Evolutionary conservation across 2,329 filamentous ascomycete genomes (phyloP).

Genomic region (Waltergamsia citrina): DNA sequence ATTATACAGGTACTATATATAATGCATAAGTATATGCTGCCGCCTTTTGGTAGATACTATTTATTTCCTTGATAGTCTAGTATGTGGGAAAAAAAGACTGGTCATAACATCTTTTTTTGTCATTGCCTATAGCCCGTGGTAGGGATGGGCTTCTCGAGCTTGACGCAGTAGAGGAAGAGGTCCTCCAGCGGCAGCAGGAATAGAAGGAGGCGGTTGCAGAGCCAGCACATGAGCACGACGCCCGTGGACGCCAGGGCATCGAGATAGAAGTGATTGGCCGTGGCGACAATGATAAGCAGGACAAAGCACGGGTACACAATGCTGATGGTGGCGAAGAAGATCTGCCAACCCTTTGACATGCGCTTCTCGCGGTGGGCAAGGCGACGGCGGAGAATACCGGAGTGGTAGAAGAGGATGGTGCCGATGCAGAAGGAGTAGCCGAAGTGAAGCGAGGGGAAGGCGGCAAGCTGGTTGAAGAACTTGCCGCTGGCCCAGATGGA

Average conservation of each 20-base stretch:
- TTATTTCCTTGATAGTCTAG: no score
- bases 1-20: no score
- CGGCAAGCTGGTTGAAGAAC: constrained; percentile 46
- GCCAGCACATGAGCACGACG: constrained; percentile 52
- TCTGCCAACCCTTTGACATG: no score
- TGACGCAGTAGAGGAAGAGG: constrained; percentile 49
- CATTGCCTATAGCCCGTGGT: constrained; percentile 26
- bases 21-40: no score
- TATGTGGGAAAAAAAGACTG: no score
- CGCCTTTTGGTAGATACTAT: no score
- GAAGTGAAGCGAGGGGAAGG: constrained; percentile 49
- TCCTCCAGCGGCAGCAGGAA: constrained; percentile 56
- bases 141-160: constrained; percentile 53
- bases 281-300: constrained; percentile 47
- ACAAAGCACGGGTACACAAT: constrained; percentile 42
- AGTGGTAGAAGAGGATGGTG: constrained; percentile 39
- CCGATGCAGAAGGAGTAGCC: constrained; percentile 45
- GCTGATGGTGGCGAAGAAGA: constrained; percentile 23
- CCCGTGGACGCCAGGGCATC: constrained; percentile 54
- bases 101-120: no score
- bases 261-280: constrained; percentile 53
- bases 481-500: constrained; percentile 53
- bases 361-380: no score
- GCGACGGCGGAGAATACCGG: constrained; percentile 28
- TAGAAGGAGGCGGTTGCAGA: constrained; percentile 38